Base-by-base conservation (phyloP, 768 basidiomycete genomes). In the Boletales sp. region DNA sequence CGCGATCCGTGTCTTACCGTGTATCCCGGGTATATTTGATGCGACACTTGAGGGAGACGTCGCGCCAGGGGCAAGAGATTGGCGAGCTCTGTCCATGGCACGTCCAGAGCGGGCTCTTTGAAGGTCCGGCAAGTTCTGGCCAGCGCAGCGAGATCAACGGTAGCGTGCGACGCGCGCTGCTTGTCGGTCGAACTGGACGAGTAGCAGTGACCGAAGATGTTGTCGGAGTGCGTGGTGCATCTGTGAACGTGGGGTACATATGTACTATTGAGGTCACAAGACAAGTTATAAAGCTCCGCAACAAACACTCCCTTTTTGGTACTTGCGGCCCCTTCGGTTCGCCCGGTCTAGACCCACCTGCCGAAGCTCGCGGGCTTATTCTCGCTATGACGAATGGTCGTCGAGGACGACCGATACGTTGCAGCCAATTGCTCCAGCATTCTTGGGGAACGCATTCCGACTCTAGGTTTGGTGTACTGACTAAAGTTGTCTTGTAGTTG, bases 61-160 rank as follows among this genome's bases (percentile, higher is more conserved):
- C 32, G 48, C 14, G 45, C 56, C 12, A 57, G 40, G 21, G 56
- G 56, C 12, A 45, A 52, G 8, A 58, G 32, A 32, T 56, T 42
- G 29, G 12, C 24, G 32, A 58, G 27, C 29, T 58, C 56, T 13
- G 50, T 50, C 56, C 56, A 58, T 17, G 56, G 54, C 0, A 48
- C 51, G n/a, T 57, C 48, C 37, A 58, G 42, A 3, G 57, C 57
- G 2, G 57, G 55, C 18, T 57, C 57, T n/a, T 57, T 58, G 46
- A 58, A 58, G 11, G 41, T 40, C 8, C 37, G 48, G 40, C 57
- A 58, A 17, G 57, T 58, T 45, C 47, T 47, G 9, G 56, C 56
- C 5, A 57, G 45, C 12, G 56, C 51, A 1, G 46, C 48, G 17
- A 58, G 55, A 41, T 57, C 57, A 21, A 30, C 32, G 19, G 46